Percentiles rank a stretch among this genome's conserved stretches.
phyloP scores from a whole-genome alignment of 108 stramenopile species.

The Licmophora abbreviata region DNA sequence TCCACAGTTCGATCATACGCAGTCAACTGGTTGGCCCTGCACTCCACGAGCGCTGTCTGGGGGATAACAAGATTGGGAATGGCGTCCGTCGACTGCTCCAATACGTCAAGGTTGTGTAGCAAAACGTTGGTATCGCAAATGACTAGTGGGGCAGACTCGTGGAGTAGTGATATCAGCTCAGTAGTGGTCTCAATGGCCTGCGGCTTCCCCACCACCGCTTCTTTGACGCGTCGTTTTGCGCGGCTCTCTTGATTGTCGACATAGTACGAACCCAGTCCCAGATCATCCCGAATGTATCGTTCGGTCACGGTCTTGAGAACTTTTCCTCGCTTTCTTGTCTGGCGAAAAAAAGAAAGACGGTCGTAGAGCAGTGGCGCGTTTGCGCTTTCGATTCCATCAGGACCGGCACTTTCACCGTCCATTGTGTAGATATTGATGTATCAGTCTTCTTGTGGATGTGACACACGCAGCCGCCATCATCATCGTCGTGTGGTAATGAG shows the following conservation, averaged over 20 bases:
- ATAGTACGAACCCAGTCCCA: constrained; percentile 64
- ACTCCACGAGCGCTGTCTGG: constrained; percentile 72
- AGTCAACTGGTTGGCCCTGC: constrained; percentile 54
- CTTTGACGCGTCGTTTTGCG: constrained; percentile 25
- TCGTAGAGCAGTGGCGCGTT: constrained; percentile 37
- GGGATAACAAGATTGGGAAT: constrained; percentile 79
- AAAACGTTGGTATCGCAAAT: constrained; percentile 80
- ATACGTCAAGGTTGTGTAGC: constrained; percentile 77
- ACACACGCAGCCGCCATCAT: neutral
- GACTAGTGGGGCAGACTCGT: constrained; percentile 23
- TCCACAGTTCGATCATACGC: constrained; percentile 73
- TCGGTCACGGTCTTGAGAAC: constrained; percentile 69
- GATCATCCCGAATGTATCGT: constrained; percentile 78
- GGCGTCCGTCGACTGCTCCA: constrained; percentile 37
- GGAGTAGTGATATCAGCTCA: constrained; percentile 25
- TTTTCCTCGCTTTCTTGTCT: constrained; percentile 62
- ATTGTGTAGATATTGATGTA: neutral
- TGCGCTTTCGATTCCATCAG: constrained; percentile 6
- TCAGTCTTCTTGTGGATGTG: neutral
- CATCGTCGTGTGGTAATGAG: neutral
- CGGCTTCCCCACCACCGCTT: constrained; percentile 50
- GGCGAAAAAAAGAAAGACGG: constrained; percentile 30
- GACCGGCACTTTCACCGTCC: neutral
- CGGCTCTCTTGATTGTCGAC: constrained; percentile 12
- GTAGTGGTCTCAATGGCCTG: constrained; percentile 35